Evolutionary conservation across 352 stramenopile species (phyloP).

Genomic region (Plasmopara viticola): DNA sequence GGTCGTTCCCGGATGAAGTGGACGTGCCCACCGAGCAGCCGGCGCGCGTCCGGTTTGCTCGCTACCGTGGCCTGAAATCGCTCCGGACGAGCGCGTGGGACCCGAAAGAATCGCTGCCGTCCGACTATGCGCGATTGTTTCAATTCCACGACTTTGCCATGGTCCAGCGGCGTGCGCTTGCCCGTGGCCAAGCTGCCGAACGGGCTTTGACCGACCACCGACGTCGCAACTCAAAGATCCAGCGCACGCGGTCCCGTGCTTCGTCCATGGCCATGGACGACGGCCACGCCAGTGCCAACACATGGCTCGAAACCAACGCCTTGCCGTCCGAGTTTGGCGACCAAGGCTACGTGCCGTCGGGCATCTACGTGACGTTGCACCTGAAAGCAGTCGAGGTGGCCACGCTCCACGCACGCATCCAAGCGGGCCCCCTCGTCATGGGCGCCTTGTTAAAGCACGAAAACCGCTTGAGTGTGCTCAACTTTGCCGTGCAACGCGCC

Average conservation of each 20-base stretch:
- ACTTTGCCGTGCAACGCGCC: constrained; percentile 92
- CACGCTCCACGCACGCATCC: constrained; percentile 46
- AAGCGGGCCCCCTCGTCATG: constrained; percentile 62
- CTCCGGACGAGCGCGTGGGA: constrained; percentile 97
- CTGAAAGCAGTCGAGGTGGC: constrained; percentile 61
- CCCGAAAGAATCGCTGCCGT: constrained; percentile 96
- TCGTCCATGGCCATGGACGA: constrained; percentile 75
- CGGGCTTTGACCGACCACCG: constrained; percentile 61
- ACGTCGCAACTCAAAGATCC: constrained; percentile 40
- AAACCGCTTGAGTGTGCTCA: constrained; percentile 96
- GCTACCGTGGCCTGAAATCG: constrained; percentile 95
- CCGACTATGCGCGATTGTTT: constrained; percentile 95
- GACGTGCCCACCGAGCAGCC: constrained; percentile 54
- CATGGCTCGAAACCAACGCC: constrained; percentile 10
- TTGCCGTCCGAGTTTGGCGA: constrained; percentile 49
- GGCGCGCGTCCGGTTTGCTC: constrained; percentile 69
- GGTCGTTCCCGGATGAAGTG: constrained; percentile 96
- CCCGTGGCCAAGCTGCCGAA: constrained; percentile 67
- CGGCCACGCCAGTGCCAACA: too few relatives aligned
- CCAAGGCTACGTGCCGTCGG: constrained; percentile 88
- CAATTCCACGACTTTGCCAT: constrained; percentile 94
- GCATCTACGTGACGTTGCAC: constrained; percentile 90
- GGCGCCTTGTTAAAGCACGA: constrained; percentile 93
- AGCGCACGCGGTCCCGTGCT: constrained; percentile 39
- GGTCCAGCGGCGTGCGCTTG: constrained; percentile 90